Base-by-base conservation (phyloP, 2,329 filamentous ascomycete species). In the Dichotomopilus funicola region DNA sequence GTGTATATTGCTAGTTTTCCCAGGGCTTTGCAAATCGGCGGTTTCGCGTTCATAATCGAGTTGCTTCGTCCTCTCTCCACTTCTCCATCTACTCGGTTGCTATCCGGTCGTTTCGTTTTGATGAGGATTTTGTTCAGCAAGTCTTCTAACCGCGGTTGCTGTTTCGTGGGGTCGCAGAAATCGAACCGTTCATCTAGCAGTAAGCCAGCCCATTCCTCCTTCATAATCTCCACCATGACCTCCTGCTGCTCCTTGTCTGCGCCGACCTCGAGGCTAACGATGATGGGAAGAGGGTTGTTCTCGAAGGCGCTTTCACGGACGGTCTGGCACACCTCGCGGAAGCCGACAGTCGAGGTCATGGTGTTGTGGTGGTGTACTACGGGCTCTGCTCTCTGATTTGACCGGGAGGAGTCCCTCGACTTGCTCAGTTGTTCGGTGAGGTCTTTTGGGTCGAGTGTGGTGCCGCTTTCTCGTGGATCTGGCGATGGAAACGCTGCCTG, bases 201-300 rank as follows among this genome's bases (percentile, higher is more conserved):
- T 64, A 87, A 73, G 0, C 81, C 85, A 42, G 79, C 81, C 91
- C 91, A 99, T 61, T 89, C 87, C 62, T 96, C 84, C 61, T 85
- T 85, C 87, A 99, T 96, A 60, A 97, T 95, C 54, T 88, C 81
- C 9, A 96, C 91, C 89, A 97, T 96, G 50, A 88, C 80, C 61
- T 90, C 84, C 70, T 99, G 94, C 70, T 97, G 92, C 52, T 88
- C 83, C 1, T 79, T 74, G 58, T 86, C 82, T 11, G 90, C 87
- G 69, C 97, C 92, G 0, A 97, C 89, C 71, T 99, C 94, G 5
- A 97, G 78, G 68, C 91, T 96, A 61, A 97, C 83, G 56, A 97
- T 95, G 41, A 99, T 75, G 0, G 94, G 94, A 19, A 96, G 75
- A 51, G 88, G 81, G 57, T 82, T 91, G 6, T 75, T 80, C 34